phyloP scores from a whole-genome alignment of 192 early-diverging fungal genomes.

The Coemansia biformis region DNA sequence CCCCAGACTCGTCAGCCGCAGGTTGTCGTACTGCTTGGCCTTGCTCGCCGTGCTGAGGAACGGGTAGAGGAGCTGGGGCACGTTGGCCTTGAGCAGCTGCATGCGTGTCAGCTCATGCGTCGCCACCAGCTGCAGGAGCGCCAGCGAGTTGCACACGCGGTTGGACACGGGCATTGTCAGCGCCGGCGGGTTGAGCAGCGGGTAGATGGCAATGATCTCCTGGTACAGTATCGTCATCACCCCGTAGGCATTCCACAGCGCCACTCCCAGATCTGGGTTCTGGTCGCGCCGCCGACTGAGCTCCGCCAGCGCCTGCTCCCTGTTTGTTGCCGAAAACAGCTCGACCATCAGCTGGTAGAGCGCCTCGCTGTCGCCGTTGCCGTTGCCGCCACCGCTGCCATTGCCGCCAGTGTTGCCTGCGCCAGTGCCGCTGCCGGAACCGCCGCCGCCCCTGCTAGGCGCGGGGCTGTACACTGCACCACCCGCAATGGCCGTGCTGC shows the following conservation, averaged over 20 bases:
- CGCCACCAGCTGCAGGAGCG: slow-evolving; percentile 92
- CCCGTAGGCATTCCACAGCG: slow-evolving; percentile 97
- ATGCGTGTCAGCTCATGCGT: slow-evolving; percentile 86
- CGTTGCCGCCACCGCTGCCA: slow-evolving; percentile 1
- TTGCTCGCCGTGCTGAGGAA: slow-evolving; percentile 95
- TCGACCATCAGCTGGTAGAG: slow-evolving; percentile 85
- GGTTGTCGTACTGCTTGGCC: slow-evolving; percentile 91
- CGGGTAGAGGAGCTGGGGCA: slow-evolving; percentile 95
- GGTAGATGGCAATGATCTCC: slow-evolving; percentile 95
- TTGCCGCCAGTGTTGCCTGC: background rate
- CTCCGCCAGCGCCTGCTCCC: slow-evolving; percentile 91
- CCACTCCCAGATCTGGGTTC: slow-evolving; percentile 90
- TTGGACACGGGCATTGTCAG: slow-evolving; percentile 86
- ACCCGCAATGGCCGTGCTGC: no score
- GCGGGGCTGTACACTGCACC: no score
- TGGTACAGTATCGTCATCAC: slow-evolving; percentile 93
- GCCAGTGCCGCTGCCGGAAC: slow-evolving; percentile 4
- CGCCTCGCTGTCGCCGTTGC: slow-evolving; percentile 61
- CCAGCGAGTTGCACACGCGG: slow-evolving; percentile 93
- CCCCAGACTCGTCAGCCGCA: slow-evolving; percentile 87
- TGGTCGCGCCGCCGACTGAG: slow-evolving; percentile 91
- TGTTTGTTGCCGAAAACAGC: slow-evolving; percentile 63
- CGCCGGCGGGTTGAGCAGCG: slow-evolving; percentile 77
- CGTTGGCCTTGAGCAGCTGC: slow-evolving; percentile 69
- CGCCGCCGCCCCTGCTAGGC: slow-evolving; percentile 1